Evolutionary conservation across 768 basidiomycete genomes (phyloP).

Genomic region (Nevesoporus exiguus): DNA sequence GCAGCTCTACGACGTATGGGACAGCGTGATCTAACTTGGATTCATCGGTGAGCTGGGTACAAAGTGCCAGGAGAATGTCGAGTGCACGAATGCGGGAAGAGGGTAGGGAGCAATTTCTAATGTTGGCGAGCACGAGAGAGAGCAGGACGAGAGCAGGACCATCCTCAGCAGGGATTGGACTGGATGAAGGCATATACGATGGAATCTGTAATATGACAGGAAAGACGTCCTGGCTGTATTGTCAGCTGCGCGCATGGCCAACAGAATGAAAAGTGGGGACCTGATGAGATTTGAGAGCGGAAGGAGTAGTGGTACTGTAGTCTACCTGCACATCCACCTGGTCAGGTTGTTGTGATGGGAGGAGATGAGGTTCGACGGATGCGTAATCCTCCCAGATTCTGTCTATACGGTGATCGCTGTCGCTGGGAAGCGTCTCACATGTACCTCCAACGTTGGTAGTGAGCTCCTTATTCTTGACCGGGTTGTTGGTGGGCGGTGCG

Average conservation of each 20-base stretch:
- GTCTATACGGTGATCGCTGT: constrained; percentile 84
- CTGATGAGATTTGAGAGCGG: constrained; percentile 58
- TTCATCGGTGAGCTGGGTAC: constrained; percentile 84
- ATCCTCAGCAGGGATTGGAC: constrained; percentile 68
- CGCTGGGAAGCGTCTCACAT: constrained; percentile 53
- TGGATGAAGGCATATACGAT: constrained; percentile 37
- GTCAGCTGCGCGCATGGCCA: background rate
- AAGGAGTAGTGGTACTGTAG: constrained; percentile 34
- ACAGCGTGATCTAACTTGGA: constrained; percentile 92
- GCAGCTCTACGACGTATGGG: constrained; percentile 85
- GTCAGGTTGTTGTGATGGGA: constrained; percentile 41
- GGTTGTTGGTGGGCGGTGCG: constrained; percentile 29
- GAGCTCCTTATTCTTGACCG: constrained; percentile 18
- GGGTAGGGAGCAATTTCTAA: constrained; percentile 82
- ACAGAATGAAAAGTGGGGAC: constrained; percentile 30
- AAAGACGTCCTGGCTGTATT: constrained; percentile 57
- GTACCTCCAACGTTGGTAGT: constrained; percentile 13
- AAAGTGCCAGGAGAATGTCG: constrained; percentile 82
- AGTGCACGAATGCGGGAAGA: constrained; percentile 83
- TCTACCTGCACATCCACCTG: constrained; percentile 54
- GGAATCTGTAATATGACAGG: constrained; percentile 71
- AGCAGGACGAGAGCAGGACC: constrained; percentile 88
- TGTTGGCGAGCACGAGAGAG: constrained; percentile 81
- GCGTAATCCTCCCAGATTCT: constrained; percentile 86
- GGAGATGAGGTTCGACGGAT: constrained; percentile 69